Base-by-base conservation (phyloP, 2,329 filamentous ascomycete genomes). In the Fusarium tricinctum region DNA sequence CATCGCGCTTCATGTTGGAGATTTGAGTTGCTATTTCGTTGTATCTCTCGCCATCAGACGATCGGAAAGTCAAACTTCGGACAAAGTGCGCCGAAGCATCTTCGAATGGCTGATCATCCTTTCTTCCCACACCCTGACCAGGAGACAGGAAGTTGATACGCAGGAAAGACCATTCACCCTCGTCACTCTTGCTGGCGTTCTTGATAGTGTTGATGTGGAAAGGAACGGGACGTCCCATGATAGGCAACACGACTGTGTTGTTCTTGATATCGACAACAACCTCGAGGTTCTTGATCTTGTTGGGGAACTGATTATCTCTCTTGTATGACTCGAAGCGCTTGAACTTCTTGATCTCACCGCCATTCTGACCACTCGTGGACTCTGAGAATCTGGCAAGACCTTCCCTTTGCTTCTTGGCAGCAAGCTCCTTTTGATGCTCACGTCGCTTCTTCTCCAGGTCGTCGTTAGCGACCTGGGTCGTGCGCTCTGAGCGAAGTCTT, bases 291-390 rank as follows among this genome's bases (percentile, higher is more conserved):
- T 92, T 91, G 70, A 97, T 89, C 75, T 89, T 91, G 15, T 86
- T 77, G 3, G 96, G 96, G 54, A 99, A 89, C 79, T 98, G 95
- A 73, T 97, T 97, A 78, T 98, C 96, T 63, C 95, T 89, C 84
- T 98, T 99, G 83, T 99, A 99, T 0, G 96, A 99, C 80, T 99
- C 96, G 76, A 98, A 99, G 57, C 94, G 92, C 84, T 98, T 98
- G 85, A 99, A 98, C 81, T 95, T 97, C 85, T 98, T 98, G 78
- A 97, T 91, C 70, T 96, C 91, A n/a, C 90, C 90, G 33, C 95
- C 96, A 75, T 97, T 96, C 68, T 95, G 86, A 59, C 91, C 93
- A 60, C 90, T 91, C 0, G 92, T 94, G 1, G 92, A 92, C 75
- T 97, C 93, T 42, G 93, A 89, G 77, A 97, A 99, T 67, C 93